Conservation (phyloP, 2,329 filamentous ascomycete species). For the Furcasterigmium furcatum region DNA sequence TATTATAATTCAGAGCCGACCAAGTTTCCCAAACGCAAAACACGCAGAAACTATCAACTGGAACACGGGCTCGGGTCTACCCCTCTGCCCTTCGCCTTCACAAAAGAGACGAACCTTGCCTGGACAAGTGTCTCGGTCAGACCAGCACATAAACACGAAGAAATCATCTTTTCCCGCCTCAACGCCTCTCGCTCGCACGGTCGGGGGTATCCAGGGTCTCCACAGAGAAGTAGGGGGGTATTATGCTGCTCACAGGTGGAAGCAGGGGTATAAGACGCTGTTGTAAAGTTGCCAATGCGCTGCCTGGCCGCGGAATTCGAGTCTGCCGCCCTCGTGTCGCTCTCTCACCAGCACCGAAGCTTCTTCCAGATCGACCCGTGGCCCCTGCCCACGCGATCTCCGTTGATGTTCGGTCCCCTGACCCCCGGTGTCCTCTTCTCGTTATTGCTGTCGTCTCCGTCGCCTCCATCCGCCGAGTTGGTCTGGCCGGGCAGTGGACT, state of each 20-base stretch:
- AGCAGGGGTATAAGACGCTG: not conserved
- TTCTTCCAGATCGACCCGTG: conserved; percentile 52
- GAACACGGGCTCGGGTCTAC: no score
- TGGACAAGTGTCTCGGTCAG: no score
- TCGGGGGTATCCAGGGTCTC: no score
- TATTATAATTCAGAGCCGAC: no score
- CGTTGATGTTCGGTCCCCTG: conserved; percentile 37
- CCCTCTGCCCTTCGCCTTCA: no score
- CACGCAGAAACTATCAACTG: no score
- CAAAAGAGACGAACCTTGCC: no score
- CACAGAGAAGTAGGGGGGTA: not conserved
- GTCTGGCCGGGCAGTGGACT: conserved; percentile 44
- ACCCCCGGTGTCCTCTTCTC: conserved; percentile 46
- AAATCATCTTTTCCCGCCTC: no score
- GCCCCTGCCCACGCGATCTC: conserved; percentile 38
- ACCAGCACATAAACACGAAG: no score
- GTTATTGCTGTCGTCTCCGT: conserved; percentile 16
- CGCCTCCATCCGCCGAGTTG: conserved; percentile 12
- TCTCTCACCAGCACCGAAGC: conserved; percentile 49
- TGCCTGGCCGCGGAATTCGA: conserved; percentile 1
- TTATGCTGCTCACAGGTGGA: not conserved
- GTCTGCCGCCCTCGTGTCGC: conserved; percentile 7
- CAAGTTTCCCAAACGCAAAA: no score
- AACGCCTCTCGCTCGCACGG: no score
- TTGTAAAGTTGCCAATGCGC: not conserved